phyloP scores from a whole-genome alignment of 805 yeast species.

The Tanozyma kutaoensis region DNA sequence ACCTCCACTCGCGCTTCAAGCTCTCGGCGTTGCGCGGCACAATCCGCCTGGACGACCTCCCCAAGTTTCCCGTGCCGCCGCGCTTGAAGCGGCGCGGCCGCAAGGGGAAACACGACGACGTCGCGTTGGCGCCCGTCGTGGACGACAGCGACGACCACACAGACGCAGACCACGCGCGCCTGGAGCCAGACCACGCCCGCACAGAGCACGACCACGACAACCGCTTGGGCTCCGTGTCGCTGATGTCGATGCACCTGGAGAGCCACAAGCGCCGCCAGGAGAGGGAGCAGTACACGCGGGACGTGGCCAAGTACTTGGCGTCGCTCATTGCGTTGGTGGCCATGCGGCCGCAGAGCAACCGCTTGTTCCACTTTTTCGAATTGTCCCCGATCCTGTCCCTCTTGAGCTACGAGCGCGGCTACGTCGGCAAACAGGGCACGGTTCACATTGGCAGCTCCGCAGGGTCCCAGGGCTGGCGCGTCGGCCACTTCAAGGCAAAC shows the following conservation, averaged over 20 bases:
- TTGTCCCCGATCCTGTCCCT: constrained; percentile 79
- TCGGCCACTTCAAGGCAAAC: constrained; percentile 69
- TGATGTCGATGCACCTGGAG: neutral
- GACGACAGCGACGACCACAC: neutral
- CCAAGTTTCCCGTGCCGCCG: constrained; percentile 31
- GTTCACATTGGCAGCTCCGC: constrained; percentile 73
- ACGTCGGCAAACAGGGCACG: constrained; percentile 82
- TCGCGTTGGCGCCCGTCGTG: no score
- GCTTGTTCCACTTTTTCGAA: constrained; percentile 78
- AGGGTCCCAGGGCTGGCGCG: constrained; percentile 89
- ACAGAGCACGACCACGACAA: neutral
- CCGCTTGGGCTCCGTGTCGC: constrained; percentile 1
- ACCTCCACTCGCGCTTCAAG: constrained; percentile 57
- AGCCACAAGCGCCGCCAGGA: no score
- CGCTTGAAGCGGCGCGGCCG: constrained; percentile 7
- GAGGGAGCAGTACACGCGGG: no score
- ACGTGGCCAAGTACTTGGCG: constrained; percentile 54
- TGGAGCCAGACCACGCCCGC: constrained; percentile 1
- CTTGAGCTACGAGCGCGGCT: constrained; percentile 69
- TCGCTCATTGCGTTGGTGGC: constrained; percentile 45
- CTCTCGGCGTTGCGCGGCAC: constrained; percentile 14
- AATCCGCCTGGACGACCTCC: constrained; percentile 24
- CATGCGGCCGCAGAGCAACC: constrained; percentile 69
- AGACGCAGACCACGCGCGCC: neutral
- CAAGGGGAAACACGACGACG: neutral